Evolutionary conservation across 2,329 filamentous ascomycete genomes (phyloP), one percentile per base, ranked within the genome.

Genomic region (Grosmannia serpens): DNA sequence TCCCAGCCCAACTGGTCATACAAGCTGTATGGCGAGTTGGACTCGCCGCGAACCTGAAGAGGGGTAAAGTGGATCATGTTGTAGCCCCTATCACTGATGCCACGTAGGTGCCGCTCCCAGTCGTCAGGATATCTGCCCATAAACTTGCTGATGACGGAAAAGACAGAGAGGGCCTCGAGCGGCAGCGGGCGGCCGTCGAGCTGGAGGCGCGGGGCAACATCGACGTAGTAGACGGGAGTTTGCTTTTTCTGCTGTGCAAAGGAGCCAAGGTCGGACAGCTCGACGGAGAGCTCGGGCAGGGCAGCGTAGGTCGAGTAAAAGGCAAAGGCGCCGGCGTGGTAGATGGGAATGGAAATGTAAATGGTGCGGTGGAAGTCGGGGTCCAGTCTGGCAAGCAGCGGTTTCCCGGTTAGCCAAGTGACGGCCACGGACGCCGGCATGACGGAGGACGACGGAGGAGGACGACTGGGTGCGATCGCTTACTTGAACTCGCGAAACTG

Each of bases 61-160:
- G 94, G 94, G 2, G 94, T 96, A 71, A 99, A 99, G 72, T 99
- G 94, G 61, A 99, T 85, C 91, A 97, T 96, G 74, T 99, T 99
- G 79, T 99, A 99, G 52, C 91, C 91, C 61, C 94, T 82, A 67
- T 88, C 84, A 69, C 89, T 88, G 70, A 99, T 96, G 31, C 94
- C 91, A 59, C 82, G 80, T 59, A 99, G 75, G 70, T 97, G 92
- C 56, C 84, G 87, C 69, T 96, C 84, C 91, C 92, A 99, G 67
- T 96, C 89, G 20, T 78, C 78, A 0, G 92, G 90, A 68, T 94
- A 96, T 68, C 86, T 85, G 62, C 94, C 94, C 89, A 99, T 95
- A 74, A 96, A 96, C 74, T 99, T 99, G 69, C 92, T 96, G 62
- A 99, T 89, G 58, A 92, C 81, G 13, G 94, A 97, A 74, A 96